Conservation (phyloP, 2,329 filamentous ascomycete species). For the Graphium sp. region DNA sequence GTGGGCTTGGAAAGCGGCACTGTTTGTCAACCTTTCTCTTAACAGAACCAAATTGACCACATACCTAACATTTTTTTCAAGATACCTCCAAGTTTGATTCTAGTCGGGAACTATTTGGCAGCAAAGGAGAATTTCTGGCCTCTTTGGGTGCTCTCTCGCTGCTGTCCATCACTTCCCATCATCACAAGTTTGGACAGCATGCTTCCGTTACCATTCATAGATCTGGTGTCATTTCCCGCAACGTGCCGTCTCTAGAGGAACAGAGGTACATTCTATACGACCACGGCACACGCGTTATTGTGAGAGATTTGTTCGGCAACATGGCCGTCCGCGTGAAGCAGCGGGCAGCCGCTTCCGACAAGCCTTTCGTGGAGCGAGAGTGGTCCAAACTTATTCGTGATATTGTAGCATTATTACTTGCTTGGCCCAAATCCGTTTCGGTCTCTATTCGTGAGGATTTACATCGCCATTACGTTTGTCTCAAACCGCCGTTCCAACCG, state of each 20-base stretch:
- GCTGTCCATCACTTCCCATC: conserved; percentile 58
- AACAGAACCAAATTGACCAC: too few relatives aligned
- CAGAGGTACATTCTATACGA: conserved; percentile 35
- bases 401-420: conserved; percentile 49
- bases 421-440: conserved; percentile 41
- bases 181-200: conserved; percentile 38
- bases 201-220: conserved; percentile 57
- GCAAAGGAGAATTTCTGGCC: conserved; percentile 58
- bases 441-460: conserved; percentile 42
- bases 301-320: conserved; percentile 72
- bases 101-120: conserved; percentile 38
- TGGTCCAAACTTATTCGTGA: conserved; percentile 47
- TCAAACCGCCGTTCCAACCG: too few relatives aligned
- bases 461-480: too few relatives aligned
- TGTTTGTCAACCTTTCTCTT: conserved; percentile 31
- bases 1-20: conserved; percentile 57
- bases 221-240: conserved; percentile 45
- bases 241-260: conserved; percentile 41
- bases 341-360: conserved; percentile 36
- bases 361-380: conserved; percentile 35
- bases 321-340: conserved; percentile 86
- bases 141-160: conserved; percentile 63
- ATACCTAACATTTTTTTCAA: too few relatives aligned
- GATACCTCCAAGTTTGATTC: conserved; percentile 61
- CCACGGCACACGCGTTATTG: conserved; percentile 60